Evolutionary conservation across 176 grass and related monocot genomes (phyloP).

Genomic region (Cenchrus purpureus): DNA sequence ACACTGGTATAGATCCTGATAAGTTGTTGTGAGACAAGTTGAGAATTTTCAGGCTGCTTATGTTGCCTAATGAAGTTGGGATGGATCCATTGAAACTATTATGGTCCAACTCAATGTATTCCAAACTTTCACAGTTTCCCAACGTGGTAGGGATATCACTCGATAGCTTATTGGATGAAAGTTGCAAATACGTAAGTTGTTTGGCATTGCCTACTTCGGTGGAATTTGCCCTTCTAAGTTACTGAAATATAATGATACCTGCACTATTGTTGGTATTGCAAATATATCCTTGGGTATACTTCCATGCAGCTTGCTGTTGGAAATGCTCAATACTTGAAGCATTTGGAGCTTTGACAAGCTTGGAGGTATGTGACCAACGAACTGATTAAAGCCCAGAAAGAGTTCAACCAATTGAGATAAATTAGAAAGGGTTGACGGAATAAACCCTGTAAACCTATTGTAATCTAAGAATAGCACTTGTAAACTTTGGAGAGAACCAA

Average conservation of each 20-base stretch:
- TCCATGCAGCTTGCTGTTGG: constrained; percentile 18
- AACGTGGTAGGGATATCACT: constrained; percentile 37
- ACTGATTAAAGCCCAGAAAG: not conserved
- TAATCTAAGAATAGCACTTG: accelerated
- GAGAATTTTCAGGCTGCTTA: not conserved
- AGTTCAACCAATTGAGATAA: not conserved
- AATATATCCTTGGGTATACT: not conserved
- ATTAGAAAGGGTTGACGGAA: constrained; percentile 28
- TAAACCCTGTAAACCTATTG: not conserved
- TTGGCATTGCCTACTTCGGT: not conserved
- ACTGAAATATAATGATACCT: not conserved
- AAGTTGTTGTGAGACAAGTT: constrained; percentile 41
- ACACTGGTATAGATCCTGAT: constrained; percentile 17
- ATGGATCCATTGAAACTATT: constrained; percentile 40
- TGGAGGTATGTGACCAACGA: not conserved
- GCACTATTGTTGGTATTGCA: not conserved
- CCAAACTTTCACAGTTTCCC: constrained; percentile 31
- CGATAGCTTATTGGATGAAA: constrained; percentile 29
- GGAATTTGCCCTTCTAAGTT: not conserved
- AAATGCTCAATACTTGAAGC: not conserved
- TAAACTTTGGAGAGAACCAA: not conserved
- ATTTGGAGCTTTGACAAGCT: not conserved
- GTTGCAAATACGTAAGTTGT: not conserved
- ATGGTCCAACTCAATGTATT: not conserved
- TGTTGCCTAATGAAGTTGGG: not conserved